These are phyloP conservation scores for Sphaerulina vaccinii DNA, from an alignment of 2,329 filamentous ascomycete genomes.

Conservation along the genomic window DNA sequence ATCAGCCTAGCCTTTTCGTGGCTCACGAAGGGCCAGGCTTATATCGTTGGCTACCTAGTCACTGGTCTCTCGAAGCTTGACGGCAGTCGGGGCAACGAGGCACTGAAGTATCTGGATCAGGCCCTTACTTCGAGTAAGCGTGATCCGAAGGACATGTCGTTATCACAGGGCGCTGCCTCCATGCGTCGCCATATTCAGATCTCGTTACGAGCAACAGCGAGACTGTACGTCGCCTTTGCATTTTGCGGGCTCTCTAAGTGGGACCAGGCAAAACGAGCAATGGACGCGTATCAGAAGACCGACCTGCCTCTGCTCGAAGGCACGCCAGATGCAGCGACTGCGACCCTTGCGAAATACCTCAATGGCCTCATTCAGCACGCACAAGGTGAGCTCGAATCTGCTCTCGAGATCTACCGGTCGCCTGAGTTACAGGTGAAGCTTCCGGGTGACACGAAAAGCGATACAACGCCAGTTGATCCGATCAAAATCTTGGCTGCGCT, in stretches of 20 bases:
- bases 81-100: constrained; percentile 52
- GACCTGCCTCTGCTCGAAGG: constrained; percentile 7
- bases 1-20: constrained; percentile 56
- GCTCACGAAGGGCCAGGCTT: constrained; percentile 60
- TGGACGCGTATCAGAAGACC: constrained; percentile 1
- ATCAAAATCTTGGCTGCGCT: constrained; percentile 49
- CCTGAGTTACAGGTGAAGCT: constrained; percentile 56
- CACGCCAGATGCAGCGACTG: neutral
- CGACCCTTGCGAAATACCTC: constrained; percentile 58
- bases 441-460: constrained; percentile 22
- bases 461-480: constrained; percentile 38
- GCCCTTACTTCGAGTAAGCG: constrained; percentile 49
- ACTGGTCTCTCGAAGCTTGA: constrained; percentile 58
- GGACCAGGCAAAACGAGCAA: constrained; percentile 51
- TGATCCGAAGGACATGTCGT: constrained; percentile 11
- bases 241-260: constrained; percentile 70
- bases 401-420: constrained; percentile 65
- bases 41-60: constrained; percentile 59
- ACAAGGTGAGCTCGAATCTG: constrained; percentile 67
- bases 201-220: constrained; percentile 52
- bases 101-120: constrained; percentile 57
- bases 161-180: constrained; percentile 38
- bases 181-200: constrained; percentile 59
- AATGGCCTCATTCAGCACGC: constrained; percentile 74
- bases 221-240: constrained; percentile 69